phyloP scores from a whole-genome alignment of 202 grass and related monocot species.

The Schoenoplectus tabernaemontani region DNA sequence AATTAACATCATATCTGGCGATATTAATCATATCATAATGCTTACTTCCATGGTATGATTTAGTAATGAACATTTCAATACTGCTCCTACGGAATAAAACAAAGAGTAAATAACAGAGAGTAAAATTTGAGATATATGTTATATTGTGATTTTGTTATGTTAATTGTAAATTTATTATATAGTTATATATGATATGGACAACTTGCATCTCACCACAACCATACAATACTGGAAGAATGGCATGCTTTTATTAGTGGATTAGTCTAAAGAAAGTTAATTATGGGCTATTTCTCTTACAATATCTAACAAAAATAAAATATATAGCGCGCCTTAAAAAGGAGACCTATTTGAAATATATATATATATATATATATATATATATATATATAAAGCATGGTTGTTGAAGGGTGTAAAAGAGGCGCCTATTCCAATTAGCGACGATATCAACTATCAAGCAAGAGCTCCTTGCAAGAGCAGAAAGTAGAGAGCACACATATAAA shows the following conservation, averaged over 20 bases:
- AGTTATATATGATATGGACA: not conserved
- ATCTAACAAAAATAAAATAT: not conserved
- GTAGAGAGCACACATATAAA: not conserved
- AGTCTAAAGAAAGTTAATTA: not conserved
- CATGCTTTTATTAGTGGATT: not conserved
- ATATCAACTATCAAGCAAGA: not conserved
- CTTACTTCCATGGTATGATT: not conserved
- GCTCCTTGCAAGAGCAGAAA: not conserved
- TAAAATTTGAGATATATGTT: not conserved
- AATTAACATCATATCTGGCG: not conserved
- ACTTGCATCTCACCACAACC: not conserved
- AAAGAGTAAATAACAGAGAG: not conserved
- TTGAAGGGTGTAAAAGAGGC: not conserved
- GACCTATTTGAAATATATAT: not conserved
- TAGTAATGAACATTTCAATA: not conserved
- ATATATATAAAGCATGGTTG: not conserved
- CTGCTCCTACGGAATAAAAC: not conserved
- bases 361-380: not conserved
- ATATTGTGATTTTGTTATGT: not conserved
- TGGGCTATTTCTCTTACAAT: not conserved
- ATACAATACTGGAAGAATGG: not conserved
- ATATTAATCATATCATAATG: not conserved
- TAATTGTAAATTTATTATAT: not conserved
- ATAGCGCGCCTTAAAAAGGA: not conserved
- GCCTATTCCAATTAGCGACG: not conserved